A percentile compares a stretch with the other conserved stretches of the same genome.
Conservation (phyloP, 2,329 filamentous ascomycete genomes). For the Fusarium chuoi region DNA sequence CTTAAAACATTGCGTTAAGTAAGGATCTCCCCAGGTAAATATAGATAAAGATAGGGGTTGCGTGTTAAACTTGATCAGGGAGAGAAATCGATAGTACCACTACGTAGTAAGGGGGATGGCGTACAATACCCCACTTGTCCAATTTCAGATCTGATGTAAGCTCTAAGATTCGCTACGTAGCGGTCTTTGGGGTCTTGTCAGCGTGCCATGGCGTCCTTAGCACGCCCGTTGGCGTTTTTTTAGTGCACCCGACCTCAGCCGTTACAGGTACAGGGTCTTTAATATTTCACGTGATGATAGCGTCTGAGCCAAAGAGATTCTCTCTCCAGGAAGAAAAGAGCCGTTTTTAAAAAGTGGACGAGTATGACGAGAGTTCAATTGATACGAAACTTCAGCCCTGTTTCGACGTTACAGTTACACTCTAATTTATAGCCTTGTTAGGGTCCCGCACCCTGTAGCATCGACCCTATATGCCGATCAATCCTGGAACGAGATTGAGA, state of each 20-base stretch:
- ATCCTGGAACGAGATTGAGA: slow-evolving; percentile 17
- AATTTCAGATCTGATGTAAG: slow-evolving; percentile 22
- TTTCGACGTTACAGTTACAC: slow-evolving; percentile 13
- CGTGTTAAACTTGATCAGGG: slow-evolving; percentile 8
- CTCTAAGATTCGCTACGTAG: background rate
- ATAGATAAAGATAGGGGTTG: slow-evolving; percentile 6
- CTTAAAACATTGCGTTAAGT: background rate
- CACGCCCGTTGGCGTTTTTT: background rate
- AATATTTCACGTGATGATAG: background rate
- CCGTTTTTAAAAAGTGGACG: background rate
- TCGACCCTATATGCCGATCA: slow-evolving; percentile 12
- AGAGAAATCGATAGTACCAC: slow-evolving; percentile 6
- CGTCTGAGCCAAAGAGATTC: background rate
- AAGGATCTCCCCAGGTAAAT: background rate
- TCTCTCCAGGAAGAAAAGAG: background rate
- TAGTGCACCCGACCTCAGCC: background rate
- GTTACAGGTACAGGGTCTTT: background rate
- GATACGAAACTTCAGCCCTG: slow-evolving; percentile 18
- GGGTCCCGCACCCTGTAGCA: background rate
- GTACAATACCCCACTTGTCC: slow-evolving; percentile 7
- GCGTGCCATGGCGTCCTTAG: background rate
- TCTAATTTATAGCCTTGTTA: background rate
- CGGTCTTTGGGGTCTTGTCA: background rate
- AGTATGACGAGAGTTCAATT: background rate
- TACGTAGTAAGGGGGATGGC: slow-evolving; percentile 17